Conservation (phyloP, 495 filamentous ascomycete genomes). For the Pseudotulostoma volvatum region DNA sequence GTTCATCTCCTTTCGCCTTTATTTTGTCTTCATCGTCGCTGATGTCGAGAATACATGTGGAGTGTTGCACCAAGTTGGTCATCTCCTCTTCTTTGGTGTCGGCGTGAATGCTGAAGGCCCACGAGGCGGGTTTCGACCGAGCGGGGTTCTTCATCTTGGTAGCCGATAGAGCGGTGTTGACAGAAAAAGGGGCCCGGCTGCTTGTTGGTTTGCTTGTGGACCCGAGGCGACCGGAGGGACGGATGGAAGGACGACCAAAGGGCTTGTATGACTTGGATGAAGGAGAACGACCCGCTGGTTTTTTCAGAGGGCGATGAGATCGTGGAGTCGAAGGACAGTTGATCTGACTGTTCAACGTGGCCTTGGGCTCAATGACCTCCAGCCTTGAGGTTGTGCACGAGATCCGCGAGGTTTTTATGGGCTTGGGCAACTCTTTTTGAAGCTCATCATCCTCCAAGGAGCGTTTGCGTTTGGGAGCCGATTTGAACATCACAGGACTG, state of each 20-base stretch:
- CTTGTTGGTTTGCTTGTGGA: slow-evolving; percentile 19
- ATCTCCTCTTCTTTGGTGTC: slow-evolving; percentile 79
- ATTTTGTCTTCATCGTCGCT: slow-evolving; percentile 37
- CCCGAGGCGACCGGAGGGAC: slow-evolving; percentile 46
- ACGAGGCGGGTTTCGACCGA: slow-evolving; percentile 41
- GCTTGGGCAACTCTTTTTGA: slow-evolving; percentile 22
- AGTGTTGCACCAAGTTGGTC: slow-evolving; percentile 82
- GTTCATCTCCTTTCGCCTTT: slow-evolving; percentile 28
- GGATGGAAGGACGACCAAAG: slow-evolving; percentile 23
- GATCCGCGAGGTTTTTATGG: slow-evolving; percentile 27
- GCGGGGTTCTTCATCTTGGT: slow-evolving; percentile 22
- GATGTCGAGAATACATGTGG: slow-evolving; percentile 73
- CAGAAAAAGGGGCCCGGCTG: slow-evolving; percentile 47
- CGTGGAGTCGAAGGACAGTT: slow-evolving; percentile 6
- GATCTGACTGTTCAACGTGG: neutral
- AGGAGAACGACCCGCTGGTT: slow-evolving; percentile 29
- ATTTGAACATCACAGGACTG: slow-evolving; percentile 46
- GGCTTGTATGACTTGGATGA: slow-evolving; percentile 19
- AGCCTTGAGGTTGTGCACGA: slow-evolving; percentile 10
- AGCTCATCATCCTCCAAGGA: slow-evolving; percentile 33
- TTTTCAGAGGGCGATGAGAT: slow-evolving; percentile 14
- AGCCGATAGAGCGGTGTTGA: slow-evolving; percentile 53
- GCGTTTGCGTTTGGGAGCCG: slow-evolving; percentile 50
- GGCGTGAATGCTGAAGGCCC: slow-evolving; percentile 92
- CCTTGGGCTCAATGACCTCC: neutral